phyloP scores from a whole-genome alignment of 192 early-diverging fungal species.

The Coemansia sp. region DNA sequence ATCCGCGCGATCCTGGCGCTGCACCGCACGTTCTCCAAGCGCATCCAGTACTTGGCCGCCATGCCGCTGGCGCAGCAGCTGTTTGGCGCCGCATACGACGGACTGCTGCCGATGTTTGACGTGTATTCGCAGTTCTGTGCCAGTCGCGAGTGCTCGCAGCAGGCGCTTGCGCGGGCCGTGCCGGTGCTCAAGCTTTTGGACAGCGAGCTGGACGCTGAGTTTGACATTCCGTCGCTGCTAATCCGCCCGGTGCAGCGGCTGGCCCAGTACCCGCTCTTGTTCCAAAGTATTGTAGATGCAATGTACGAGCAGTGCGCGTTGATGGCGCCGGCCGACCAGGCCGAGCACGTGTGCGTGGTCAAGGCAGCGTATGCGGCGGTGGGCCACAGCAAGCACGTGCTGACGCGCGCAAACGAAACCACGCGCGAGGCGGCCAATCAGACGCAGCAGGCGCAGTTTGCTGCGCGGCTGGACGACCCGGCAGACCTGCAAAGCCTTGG shows the following conservation, averaged over 20 bases:
- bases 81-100: conserved; percentile 24
- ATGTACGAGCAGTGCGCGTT: conserved; percentile 16
- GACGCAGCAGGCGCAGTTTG: conserved; percentile 22
- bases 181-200: conserved; percentile 18
- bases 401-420: conserved; percentile 46
- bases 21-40: conserved; percentile 43
- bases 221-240: conserved; percentile 42
- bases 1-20: conserved; percentile 28
- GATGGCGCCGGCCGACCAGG: conserved; percentile 9
- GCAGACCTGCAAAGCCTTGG: conserved; percentile 8
- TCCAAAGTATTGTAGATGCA: conserved; percentile 43
- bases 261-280: conserved; percentile 50
- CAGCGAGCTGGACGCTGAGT: conserved; percentile 17
- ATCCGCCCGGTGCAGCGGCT: conserved; percentile 52
- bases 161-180: conserved; percentile 19
- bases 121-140: conserved; percentile 45
- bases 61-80: conserved; percentile 28
- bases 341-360: conserved; percentile 13
- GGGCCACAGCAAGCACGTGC: conserved; percentile 36
- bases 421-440: conserved; percentile 42
- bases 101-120: conserved; percentile 21
- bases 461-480: conserved; percentile 28
- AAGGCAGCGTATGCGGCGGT: conserved; percentile 35
- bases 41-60: conserved; percentile 47
- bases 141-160: conserved; percentile 24